Base-by-base conservation (phyloP, 495 filamentous ascomycete genomes). In the Aspergillus bridgeri region DNA sequence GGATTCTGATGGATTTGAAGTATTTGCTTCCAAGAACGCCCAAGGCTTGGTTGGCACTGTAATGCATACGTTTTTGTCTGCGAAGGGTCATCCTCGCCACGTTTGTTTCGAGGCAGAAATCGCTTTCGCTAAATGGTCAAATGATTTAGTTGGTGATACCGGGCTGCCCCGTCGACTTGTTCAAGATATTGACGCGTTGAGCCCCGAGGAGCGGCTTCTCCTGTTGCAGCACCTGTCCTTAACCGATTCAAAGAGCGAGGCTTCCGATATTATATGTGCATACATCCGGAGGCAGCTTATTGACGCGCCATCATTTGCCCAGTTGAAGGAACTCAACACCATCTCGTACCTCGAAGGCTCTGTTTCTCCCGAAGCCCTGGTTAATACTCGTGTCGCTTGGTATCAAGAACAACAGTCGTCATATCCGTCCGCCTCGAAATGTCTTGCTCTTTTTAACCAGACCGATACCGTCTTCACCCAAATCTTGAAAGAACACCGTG, bases 31-130 rank as follows among this genome's bases (percentile, higher is more conserved):
- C 11, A 83, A 83, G 54, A 81, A 80, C 27, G 77, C 76, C 0
- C 73, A 73, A 19, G 79, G 82, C 51, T 56, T 82, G 3, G 65
- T 70, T 6, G 74, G 75, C 4, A 80, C 81, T 3, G 69, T 85
- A 7, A 61, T 86, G 11, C 83, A 86, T 57, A 82, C 83, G 0
- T 85, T 81, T 59, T 62, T 86, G 0, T 83, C 81, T 5, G 76
- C 73, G 17, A 75, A 75, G 48, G 71, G 72, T 6, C 79, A 77
- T 48, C 65, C 74, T 8, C 73, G 83, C 6, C 72, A 79, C 53
- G 66, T 81, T 48, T 83, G 81, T 59, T 81, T 83, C 50, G 71
- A 79, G 53, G 69, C 70, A 0, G 83, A 86, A 63, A 64, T 73
- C 5, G 70, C 72, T 7, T 68, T 84, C 23, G 68, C 71, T 5